Conservation (phyloP, 257 asterid species). For the Gentiana straminea region DNA sequence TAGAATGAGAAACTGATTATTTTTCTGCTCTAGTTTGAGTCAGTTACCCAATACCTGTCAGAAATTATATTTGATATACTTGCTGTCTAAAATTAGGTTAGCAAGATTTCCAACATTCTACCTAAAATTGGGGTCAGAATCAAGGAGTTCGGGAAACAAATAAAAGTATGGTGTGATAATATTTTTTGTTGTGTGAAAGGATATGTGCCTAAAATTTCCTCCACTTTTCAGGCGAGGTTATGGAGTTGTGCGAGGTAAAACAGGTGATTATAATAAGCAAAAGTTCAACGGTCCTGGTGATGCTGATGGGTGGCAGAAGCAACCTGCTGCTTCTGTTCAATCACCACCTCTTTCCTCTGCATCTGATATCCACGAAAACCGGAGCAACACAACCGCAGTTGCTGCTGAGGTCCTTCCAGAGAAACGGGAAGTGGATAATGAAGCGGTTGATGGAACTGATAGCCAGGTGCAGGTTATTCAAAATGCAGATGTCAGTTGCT, state of each 20-base stretch:
- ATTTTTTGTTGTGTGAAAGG: not conserved
- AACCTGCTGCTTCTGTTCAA: constrained; percentile 20
- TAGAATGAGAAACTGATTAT: too few species aligned
- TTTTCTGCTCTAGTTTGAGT: too few species aligned
- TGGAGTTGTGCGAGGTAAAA: constrained; percentile 45
- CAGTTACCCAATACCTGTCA: too few species aligned
- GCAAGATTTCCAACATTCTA: too few species aligned
- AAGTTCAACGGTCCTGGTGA: constrained; percentile 37
- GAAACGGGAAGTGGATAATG: constrained; percentile 39
- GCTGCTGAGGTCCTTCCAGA: constrained; percentile 28
- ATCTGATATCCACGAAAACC: constrained; percentile 21
- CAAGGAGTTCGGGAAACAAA: too few species aligned
- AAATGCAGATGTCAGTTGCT: constrained; percentile 1
- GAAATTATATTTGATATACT: too few species aligned
- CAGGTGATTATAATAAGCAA: constrained; percentile 45
- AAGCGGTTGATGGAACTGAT: constrained; percentile 47
- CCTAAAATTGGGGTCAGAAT: too few species aligned
- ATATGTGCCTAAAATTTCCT: constrained; percentile 8
- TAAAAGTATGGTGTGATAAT: not conserved
- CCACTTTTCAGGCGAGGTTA: constrained; percentile 41
- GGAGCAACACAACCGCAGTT: constrained; percentile 24
- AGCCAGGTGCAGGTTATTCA: constrained; percentile 56
- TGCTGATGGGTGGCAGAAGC: constrained; percentile 53
- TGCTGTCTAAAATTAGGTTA: too few species aligned
- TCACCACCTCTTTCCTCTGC: constrained; percentile 24